A percentile compares a stretch with the other conserved stretches of the same genome.
These are phyloP conservation scores for Penicillium concentricum DNA, from an alignment of 2,329 filamentous ascomycete species.

Conservation along the genomic window DNA sequence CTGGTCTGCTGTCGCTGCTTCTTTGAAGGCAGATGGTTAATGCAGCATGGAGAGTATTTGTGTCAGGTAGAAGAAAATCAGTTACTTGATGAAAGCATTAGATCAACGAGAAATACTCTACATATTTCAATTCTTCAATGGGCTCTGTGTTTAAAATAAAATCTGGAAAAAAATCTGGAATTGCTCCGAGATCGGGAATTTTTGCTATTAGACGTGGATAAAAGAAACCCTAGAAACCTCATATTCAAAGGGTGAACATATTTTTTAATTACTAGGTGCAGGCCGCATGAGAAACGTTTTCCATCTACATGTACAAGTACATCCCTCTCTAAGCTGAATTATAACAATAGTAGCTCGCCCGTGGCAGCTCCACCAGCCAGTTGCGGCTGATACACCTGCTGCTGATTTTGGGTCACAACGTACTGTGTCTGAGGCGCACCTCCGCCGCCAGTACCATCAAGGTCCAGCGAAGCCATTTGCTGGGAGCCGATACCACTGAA, in stretches of 20 bases:
- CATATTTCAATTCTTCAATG: conserved; percentile 2
- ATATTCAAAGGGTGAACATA: not conserved
- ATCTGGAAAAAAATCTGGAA: not conserved
- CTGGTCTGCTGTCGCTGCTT: conserved; percentile 22
- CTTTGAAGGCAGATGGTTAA: conserved; percentile 14
- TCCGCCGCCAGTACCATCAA: conserved; percentile 65
- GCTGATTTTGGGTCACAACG: conserved; percentile 79
- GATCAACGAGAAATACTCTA: conserved; percentile 19
- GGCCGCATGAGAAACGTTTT: conserved; percentile 1
- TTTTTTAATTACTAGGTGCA: conserved; percentile 1
- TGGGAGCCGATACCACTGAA: conserved; percentile 75
- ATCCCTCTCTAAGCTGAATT: conserved; percentile 15
- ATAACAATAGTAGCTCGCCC: conserved; percentile 70
- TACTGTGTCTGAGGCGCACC: conserved; percentile 52
- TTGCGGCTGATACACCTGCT: conserved; percentile 71
- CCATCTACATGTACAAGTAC: conserved; percentile 22
- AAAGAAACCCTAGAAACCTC: not conserved
- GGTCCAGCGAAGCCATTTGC: conserved; percentile 70
- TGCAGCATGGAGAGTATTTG: conserved; percentile 17
- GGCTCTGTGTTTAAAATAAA: not conserved
- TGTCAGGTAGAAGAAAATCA: conserved; percentile 23
- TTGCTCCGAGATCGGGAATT: not conserved
- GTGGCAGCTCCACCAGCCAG: conserved; percentile 64
- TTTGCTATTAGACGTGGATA: not conserved
- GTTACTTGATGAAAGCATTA: conserved; percentile 29